phyloP scores from a whole-genome alignment of 192 early-diverging fungal genomes.

The Coemansia sp. region DNA sequence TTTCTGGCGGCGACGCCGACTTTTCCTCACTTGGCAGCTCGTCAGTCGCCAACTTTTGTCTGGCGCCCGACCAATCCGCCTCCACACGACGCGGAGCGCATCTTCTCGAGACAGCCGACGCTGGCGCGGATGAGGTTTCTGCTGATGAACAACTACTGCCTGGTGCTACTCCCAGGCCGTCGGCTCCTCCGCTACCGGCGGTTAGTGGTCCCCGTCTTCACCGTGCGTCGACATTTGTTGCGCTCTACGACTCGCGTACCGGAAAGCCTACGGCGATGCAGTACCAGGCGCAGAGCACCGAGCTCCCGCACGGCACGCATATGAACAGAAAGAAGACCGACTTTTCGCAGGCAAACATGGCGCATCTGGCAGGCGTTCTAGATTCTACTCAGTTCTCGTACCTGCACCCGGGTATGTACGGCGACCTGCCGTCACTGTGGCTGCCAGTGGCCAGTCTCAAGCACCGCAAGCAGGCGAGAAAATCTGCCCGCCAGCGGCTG shows the following conservation, averaged over 20 bases:
- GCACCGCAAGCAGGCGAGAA: conserved; percentile 13
- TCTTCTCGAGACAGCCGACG: neutral
- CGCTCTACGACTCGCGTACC: conserved; percentile 14
- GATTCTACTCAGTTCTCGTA: conserved; percentile 47
- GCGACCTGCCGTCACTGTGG: conserved; percentile 47
- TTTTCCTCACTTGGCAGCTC: neutral
- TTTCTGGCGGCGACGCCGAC: neutral
- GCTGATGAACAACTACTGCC: neutral
- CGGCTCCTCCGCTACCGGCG: neutral
- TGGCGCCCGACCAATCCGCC: conserved; percentile 4
- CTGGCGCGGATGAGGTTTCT: no score
- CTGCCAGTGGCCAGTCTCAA: conserved; percentile 38
- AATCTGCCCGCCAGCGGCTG: conserved; percentile 16
- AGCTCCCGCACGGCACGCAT: conserved; percentile 37
- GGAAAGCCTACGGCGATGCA: conserved; percentile 23
- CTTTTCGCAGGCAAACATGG: conserved; percentile 43
- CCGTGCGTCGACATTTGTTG: conserved; percentile 21
- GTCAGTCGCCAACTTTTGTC: neutral
- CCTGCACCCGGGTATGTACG: conserved; percentile 42
- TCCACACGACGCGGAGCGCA: neutral
- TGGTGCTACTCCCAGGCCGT: neutral
- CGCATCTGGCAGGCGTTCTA: conserved; percentile 27
- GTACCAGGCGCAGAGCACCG: conserved; percentile 31
- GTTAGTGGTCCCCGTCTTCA: neutral
- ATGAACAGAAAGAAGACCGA: conserved; percentile 40